Conservation (phyloP, 1,284 basidiomycete species). For the Cryptococcus sp. region DNA sequence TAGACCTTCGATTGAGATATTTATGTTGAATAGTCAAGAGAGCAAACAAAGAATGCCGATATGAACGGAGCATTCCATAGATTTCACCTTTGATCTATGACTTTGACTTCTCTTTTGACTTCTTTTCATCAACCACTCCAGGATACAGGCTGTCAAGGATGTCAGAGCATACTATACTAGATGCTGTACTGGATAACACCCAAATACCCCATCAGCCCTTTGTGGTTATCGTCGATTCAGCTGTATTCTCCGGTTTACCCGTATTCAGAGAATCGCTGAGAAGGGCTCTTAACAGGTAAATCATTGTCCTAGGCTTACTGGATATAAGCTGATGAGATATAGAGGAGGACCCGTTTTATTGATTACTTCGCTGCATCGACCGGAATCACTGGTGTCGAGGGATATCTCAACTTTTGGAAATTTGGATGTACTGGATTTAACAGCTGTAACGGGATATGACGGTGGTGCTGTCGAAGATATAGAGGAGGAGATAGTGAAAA, state of each 20-base stretch:
- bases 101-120: background rate
- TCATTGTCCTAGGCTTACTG: background rate
- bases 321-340: background rate
- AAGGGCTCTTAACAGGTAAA: slow-evolving; percentile 18
- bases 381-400: slow-evolving; percentile 9
- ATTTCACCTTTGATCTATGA: too few species aligned
- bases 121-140: background rate
- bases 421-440: background rate
- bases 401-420: background rate
- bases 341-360: slow-evolving; percentile 9
- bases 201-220: slow-evolving; percentile 41
- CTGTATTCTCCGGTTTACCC: slow-evolving; percentile 23
- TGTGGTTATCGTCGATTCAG: slow-evolving; percentile 27
- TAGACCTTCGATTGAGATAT: background rate
- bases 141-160: background rate
- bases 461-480: slow-evolving; percentile 3
- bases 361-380: slow-evolving; percentile 16
- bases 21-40: background rate
- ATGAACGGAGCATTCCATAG: background rate
- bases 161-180: slow-evolving; percentile 14
- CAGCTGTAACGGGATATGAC: slow-evolving; percentile 17
- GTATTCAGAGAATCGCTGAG: slow-evolving; percentile 21
- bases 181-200: slow-evolving; percentile 27
- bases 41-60: background rate
- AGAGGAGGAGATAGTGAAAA: slow-evolving; percentile 8